These are phyloP conservation scores for Tetraselmis striata DNA, from an alignment of 139 green algal species.

Conservation along the genomic window DNA sequence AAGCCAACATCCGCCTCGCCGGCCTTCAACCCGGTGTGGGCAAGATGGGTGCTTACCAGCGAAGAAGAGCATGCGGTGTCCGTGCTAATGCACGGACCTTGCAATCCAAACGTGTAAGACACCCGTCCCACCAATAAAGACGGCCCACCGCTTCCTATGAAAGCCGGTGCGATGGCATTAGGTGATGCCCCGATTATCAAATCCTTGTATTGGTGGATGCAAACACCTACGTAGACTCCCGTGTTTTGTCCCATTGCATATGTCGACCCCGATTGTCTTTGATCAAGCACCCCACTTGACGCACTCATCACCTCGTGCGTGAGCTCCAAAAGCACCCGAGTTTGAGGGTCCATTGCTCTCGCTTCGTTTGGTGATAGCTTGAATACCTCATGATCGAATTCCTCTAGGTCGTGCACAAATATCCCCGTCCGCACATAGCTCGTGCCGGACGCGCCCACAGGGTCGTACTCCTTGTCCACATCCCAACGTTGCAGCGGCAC, in stretches of 20 bases:
- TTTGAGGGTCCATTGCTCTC: slow-evolving; percentile 77
- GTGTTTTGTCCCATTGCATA: slow-evolving; percentile 6
- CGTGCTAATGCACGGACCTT: slow-evolving; percentile 37
- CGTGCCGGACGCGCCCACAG: slow-evolving; percentile 24
- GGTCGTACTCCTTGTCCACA: slow-evolving; percentile 21
- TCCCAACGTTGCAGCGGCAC: slow-evolving; percentile 27
- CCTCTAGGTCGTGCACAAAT: slow-evolving; percentile 48
- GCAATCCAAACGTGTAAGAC: slow-evolving; percentile 48
- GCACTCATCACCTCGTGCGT: slow-evolving; percentile 20
- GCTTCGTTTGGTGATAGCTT: slow-evolving; percentile 61
- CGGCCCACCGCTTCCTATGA: slow-evolving; percentile 26
- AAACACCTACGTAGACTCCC: slow-evolving; percentile 40
- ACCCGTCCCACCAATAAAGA: slow-evolving; percentile 41
- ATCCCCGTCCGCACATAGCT: slow-evolving; percentile 48
- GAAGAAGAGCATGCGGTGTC: slow-evolving; percentile 58
- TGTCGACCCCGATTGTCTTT: neutral
- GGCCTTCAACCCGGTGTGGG: slow-evolving; percentile 11
- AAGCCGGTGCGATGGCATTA: slow-evolving; percentile 13
- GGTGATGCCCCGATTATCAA: neutral
- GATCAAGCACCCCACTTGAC: neutral
- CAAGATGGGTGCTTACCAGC: slow-evolving; percentile 39
- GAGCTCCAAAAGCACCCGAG: slow-evolving; percentile 71
- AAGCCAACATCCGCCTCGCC: slow-evolving; percentile 23
- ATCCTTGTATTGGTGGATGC: slow-evolving; percentile 39
- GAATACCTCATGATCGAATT: slow-evolving; percentile 70